Evolutionary conservation across 2,329 filamentous ascomycete species (phyloP), one percentile per base, ranked within the genome.

Genomic region (Paecilomyces sp.): DNA sequence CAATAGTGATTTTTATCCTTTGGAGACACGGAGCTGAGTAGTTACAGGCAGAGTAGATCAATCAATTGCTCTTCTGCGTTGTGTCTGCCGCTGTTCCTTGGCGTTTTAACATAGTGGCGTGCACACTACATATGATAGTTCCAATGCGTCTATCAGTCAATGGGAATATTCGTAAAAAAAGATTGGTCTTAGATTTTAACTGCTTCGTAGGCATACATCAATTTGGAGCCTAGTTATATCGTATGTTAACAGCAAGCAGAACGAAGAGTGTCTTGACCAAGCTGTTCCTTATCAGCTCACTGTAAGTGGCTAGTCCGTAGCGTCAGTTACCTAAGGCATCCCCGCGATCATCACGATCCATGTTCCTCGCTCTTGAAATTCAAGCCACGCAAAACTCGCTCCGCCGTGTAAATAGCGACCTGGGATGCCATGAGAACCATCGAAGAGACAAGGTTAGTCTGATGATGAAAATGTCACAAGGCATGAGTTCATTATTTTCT

Each of bases 401-500:
- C 52, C 54, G 56, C 57, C 34, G 22, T n/a, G 18, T 18, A 47
- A 47, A 41, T 58, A 24, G 33, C 34, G 31, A 58, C 58, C 63
- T 62, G 61, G 41, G 51, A 64, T 69, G 71, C 71, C 63, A 86
- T 85, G 83, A 79, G 80, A 71, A 76, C 80, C 63, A 74, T 84
- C 70, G 77, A 79, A 63, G 83, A 85, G 65, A 78, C 80, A 68
- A 82, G 78, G 83, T 84, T 70, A 59, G 67, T 60, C 55, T 57
- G 52, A 22, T 56, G 30, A 55, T 24, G 18, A 18, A 22, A 25
- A 9, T 28, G 25, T 18, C 15, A 52, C 12, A 24, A 55, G 36
- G 51, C 57, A 28, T 57, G 13, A 8, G 41, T 22, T 30, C 15
- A 56, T 41, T 57, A 25, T 55, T 36, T 47, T 53, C 22, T 52